These are phyloP conservation scores for Trichosporon faecale DNA, from an alignment of 1,284 basidiomycete species.

Conservation along the genomic window DNA sequence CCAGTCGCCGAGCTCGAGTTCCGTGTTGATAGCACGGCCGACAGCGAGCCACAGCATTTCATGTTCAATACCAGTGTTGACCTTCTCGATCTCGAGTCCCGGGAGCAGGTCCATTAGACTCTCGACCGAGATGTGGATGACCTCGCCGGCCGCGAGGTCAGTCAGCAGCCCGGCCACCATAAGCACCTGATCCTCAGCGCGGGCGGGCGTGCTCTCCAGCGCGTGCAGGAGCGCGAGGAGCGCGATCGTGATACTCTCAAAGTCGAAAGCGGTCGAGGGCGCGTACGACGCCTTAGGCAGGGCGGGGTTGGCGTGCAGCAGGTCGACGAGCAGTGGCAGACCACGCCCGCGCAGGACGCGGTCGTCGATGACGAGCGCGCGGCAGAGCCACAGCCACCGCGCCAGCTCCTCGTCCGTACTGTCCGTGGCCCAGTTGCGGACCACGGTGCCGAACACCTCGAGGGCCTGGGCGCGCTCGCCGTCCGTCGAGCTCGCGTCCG, in stretches of 20 bases:
- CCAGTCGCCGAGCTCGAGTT: constrained; percentile 32
- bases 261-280: constrained; percentile 32
- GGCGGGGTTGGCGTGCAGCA: constrained; percentile 34
- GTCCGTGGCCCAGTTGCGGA: constrained; percentile 43
- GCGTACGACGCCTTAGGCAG: constrained; percentile 30
- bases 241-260: constrained; percentile 31
- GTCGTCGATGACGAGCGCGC: constrained; percentile 37
- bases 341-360: constrained; percentile 38
- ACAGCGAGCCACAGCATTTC: constrained; percentile 44
- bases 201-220: constrained; percentile 28
- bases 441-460: constrained; percentile 44
- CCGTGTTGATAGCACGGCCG: constrained; percentile 22
- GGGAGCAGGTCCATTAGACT: constrained; percentile 24
- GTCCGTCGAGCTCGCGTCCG: constrained; percentile 32
- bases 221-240: constrained; percentile 36
- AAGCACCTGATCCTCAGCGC: constrained; percentile 26
- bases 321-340: constrained; percentile 32
- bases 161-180: constrained; percentile 28
- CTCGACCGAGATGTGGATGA: constrained; percentile 31
- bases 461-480: constrained; percentile 44
- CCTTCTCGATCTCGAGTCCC: constrained; percentile 15
- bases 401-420: constrained; percentile 44
- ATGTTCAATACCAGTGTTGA: constrained; percentile 31
- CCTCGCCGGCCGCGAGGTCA: constrained; percentile 32
- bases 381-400: constrained; percentile 46